Evolutionary conservation across 2,329 filamentous ascomycete species (phyloP), one percentile per base, ranked within the genome.

Genomic region (Fusarium nematophilum): DNA sequence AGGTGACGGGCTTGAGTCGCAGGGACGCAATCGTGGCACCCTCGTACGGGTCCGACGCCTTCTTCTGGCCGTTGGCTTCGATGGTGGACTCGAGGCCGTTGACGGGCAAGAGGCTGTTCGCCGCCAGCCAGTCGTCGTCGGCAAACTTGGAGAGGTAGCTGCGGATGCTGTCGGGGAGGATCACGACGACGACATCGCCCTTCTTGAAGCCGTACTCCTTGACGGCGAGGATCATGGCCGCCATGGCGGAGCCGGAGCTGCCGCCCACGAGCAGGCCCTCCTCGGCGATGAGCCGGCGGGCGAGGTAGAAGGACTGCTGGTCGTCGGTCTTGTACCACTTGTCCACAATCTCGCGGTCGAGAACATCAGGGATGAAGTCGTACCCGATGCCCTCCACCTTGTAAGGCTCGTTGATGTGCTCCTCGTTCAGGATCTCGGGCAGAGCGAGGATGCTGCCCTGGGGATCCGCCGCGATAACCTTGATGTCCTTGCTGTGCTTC

Each of bases 361-460:
- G 82, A 5, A 99, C 96, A 18, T 98, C 92, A 6, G 96, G 95
- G 56, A 99, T 90, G 75, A 99, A 99, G 75, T 99, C 95, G 75
- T 99, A 99, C 15, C 95, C 95, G 70, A 99, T 99, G 36, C 95
- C 95, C 79, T 99, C 95, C 1, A 99, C 95, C 80, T 99, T 98
- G 82, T 99, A 99, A 1, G 89, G 82, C 75, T 92, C 88, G 71
- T 97, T 94, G 57, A 86, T 84, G 72, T 89, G 86, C 62, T 91
- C 89, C 40, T 91, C 82, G 75, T 99, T 99, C 66, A 99, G 80
- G 6, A 76, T 70, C 65, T 90, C 86, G 2, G 95, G 95, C 26
- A 96, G 71, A 9, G 95, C 95, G 42, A 99, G 83, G 66, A 98
- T 93, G 54, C 92, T 97, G 46, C 95, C 95, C 43, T 93, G 86